Conservation (phyloP, 495 filamentous ascomycete species). For the Penicillium nucicola region DNA sequence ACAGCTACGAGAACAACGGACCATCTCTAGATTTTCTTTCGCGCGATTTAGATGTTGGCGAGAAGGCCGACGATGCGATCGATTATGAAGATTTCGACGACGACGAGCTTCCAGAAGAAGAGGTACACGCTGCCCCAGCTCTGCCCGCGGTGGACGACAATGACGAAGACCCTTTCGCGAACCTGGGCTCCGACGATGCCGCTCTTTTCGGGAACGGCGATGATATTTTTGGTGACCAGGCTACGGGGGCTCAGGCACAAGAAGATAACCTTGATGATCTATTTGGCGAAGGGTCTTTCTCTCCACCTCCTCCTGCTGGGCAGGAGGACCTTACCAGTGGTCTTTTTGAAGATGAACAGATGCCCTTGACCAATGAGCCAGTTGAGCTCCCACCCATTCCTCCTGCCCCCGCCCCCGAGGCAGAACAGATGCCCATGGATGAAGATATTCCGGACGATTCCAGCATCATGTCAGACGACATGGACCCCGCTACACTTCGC, state of each 20-base stretch:
- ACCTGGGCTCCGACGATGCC: slow-evolving; percentile 43
- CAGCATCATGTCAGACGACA: slow-evolving; percentile 34
- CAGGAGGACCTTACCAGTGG: slow-evolving; percentile 40
- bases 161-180: slow-evolving; percentile 20
- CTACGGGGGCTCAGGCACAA: slow-evolving; percentile 25
- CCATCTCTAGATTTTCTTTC: slow-evolving; percentile 41
- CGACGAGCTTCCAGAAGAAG: slow-evolving; percentile 68
- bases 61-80: slow-evolving; percentile 75
- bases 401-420: slow-evolving; percentile 22
- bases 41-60: slow-evolving; percentile 56
- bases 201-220: slow-evolving; percentile 45
- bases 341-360: slow-evolving; percentile 37
- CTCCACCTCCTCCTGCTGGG: slow-evolving; percentile 31
- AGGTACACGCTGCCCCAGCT: slow-evolving; percentile 32
- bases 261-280: slow-evolving; percentile 50
- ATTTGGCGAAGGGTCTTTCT: slow-evolving; percentile 50
- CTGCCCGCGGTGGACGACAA: slow-evolving; percentile 12
- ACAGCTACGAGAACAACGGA: slow-evolving; percentile 34
- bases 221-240: slow-evolving; percentile 42
- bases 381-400: slow-evolving; percentile 23
- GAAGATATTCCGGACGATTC: slow-evolving; percentile 35
- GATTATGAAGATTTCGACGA: slow-evolving; percentile 88
- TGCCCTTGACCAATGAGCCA: slow-evolving; percentile 21
- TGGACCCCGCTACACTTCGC: slow-evolving; percentile 43
- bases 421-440: slow-evolving; percentile 30